These are phyloP conservation scores for Backusella mclennaniae DNA, from an alignment of 192 early-diverging fungal genomes.

Conservation along the genomic window DNA sequence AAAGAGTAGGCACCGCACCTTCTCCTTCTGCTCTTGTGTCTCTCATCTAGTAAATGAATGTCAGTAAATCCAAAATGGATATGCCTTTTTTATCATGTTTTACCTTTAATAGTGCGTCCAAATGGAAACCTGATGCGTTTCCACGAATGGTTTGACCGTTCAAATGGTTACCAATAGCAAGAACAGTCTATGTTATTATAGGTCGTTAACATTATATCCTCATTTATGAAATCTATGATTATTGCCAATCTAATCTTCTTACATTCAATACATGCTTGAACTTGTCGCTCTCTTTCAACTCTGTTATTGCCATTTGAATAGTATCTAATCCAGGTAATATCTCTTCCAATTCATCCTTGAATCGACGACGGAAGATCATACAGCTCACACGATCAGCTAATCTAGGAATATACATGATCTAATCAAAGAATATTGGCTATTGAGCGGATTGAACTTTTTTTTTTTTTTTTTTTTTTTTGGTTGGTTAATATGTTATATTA, in stretches of 20 bases:
- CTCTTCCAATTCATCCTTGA: slow-evolving; percentile 48
- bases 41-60: slow-evolving; percentile 33
- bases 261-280: slow-evolving; percentile 51
- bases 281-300: slow-evolving; percentile 37
- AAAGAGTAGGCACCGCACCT: slow-evolving; percentile 38
- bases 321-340: slow-evolving; percentile 47
- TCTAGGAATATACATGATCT: slow-evolving; percentile 52
- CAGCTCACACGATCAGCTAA: slow-evolving; percentile 48
- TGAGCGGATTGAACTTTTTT: background rate
- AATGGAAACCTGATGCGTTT: slow-evolving; percentile 53
- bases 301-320: slow-evolving; percentile 40
- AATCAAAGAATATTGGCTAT: background rate
- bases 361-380: slow-evolving; percentile 53
- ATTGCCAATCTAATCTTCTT: background rate
- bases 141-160: slow-evolving; percentile 53
- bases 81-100: background rate
- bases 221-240: background rate
- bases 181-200: slow-evolving; percentile 40
- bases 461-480: background rate
- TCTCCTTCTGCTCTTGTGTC: slow-evolving; percentile 53
- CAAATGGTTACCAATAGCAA: slow-evolving; percentile 53
- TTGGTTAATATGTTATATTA: background rate
- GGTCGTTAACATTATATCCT: background rate
- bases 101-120: slow-evolving; percentile 55
- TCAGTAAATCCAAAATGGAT: background rate